phyloP scores from a whole-genome alignment of 768 basidiomycete genomes.

The Glaciozyma antarctica region DNA sequence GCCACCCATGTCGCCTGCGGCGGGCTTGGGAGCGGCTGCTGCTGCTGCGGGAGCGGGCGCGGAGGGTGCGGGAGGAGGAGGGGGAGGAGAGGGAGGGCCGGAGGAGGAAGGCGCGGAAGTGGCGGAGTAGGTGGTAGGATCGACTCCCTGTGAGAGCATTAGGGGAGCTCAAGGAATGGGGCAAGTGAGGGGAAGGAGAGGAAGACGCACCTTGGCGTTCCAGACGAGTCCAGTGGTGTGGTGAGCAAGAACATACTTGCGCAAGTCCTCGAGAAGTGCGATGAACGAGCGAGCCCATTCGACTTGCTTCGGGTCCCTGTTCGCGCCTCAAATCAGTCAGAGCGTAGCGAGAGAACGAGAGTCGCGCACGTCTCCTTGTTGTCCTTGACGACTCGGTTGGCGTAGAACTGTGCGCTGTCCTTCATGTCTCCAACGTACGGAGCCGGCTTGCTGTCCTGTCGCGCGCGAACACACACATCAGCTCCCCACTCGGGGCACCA shows the following conservation, averaged over 20 bases:
- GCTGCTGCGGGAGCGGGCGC: slow-evolving; percentile 41
- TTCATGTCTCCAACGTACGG: slow-evolving; percentile 71
- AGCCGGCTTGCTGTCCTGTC: slow-evolving; percentile 64
- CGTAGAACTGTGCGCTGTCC: slow-evolving; percentile 78
- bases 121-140: slow-evolving; percentile 34
- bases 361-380: slow-evolving; percentile 75
- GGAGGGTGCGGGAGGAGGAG: slow-evolving; percentile 38
- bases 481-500: background rate
- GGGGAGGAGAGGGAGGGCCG: slow-evolving; percentile 35
- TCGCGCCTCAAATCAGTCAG: background rate
- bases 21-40: slow-evolving; percentile 41
- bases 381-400: slow-evolving; percentile 80
- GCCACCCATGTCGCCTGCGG: slow-evolving; percentile 46
- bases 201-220: slow-evolving; percentile 65
- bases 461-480: background rate
- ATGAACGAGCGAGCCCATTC: slow-evolving; percentile 77
- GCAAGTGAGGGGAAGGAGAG: slow-evolving; percentile 40
- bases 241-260: slow-evolving; percentile 71
- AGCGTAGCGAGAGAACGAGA: background rate
- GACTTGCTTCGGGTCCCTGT: slow-evolving; percentile 73
- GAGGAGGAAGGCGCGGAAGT: slow-evolving; percentile 20
- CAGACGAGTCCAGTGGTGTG: slow-evolving; percentile 79
- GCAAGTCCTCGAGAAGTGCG: slow-evolving; percentile 63
- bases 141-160: slow-evolving; percentile 30
- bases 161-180: slow-evolving; percentile 33